Percentiles rank a stretch among this genome's conserved stretches.
phyloP scores from a whole-genome alignment of 148 eudicot genomes.

The Tetragonia tetragonoides region DNA sequence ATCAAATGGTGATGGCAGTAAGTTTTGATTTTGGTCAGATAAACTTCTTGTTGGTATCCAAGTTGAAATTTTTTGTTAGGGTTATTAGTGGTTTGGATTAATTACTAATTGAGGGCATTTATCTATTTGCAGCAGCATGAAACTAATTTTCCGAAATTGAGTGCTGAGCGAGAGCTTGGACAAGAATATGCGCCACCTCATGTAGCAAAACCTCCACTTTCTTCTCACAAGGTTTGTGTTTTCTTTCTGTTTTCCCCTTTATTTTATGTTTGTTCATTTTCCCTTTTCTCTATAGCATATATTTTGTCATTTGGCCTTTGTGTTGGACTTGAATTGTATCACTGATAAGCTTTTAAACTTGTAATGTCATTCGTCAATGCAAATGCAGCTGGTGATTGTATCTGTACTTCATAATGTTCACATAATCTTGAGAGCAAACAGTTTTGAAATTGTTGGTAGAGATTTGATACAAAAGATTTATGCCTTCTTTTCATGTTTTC shows the following conservation, averaged over 20 bases:
- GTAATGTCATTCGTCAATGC: not conserved
- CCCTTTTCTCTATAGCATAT: not conserved
- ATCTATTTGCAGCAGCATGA: conserved; percentile 60
- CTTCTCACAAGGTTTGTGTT: conserved; percentile 61
- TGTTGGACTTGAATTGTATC: not conserved
- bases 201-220: conserved; percentile 43
- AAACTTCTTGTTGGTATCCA: not conserved
- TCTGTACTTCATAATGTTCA: not conserved
- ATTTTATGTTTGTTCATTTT: no score
- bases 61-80: conserved; percentile 6
- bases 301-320: not conserved
- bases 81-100: not conserved
- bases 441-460: conserved; percentile 1
- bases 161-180: conserved; percentile 48
- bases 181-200: conserved; percentile 52
- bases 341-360: not conserved
- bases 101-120: conserved; percentile 10
- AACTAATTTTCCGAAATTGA: conserved; percentile 46
- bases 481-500: conserved; percentile 49
- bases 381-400: not conserved
- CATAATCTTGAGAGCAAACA: conserved; percentile 9
- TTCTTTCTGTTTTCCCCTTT: conserved; percentile 12
- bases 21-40: not conserved
- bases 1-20: conserved; percentile 1
- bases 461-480: conserved; percentile 31